Base-by-base conservation (phyloP, 148 eudicot species). In the Oxyria digyna region DNA sequence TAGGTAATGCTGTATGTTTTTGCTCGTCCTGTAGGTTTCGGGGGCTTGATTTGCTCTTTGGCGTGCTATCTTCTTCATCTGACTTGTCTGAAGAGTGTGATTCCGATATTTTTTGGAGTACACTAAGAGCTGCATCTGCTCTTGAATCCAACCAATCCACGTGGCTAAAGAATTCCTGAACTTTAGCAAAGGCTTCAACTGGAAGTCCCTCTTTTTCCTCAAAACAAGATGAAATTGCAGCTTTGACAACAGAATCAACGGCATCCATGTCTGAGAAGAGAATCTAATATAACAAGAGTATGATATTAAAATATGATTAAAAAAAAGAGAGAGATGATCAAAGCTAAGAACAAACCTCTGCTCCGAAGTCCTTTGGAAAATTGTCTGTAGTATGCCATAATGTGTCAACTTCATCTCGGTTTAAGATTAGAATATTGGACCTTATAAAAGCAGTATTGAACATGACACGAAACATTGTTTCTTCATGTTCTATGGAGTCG, bases 121-220 rank as follows among this genome's bases (percentile, higher is more conserved):
- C 81, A 74, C 75, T 77, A 66, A 78, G 76, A 40, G 88, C 83
- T 65, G 83, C 79, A 80, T 84, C 91, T 62, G 79, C 73, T 63
- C 83, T 87, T n/a, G 91, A 87, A 69, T 49, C 78, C 73, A 83
- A 68, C 98, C 98, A 93, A 78, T 89, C 98, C 64, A 87, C 91
- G 68, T 74, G 85, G 75, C 79, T 90, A 70, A 93, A 93, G 64
- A 89, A 78, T 77, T 93, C 98, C 31, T 86, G 89, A 75, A 89
- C 89, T 79, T 82, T 89, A 68, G 91, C 88, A 84, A 93, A 93
- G 77, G 98, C 96, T 78, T 93, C 98, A 72, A 83, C 76, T 8
- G 96, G 96, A 67, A 93, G 96, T 65, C 98, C 96, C 24, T 89
- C 95, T 73, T 83, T 91, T 72, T 87, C 96, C 76, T 87, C 96